A percentile compares a stretch with the other conserved stretches of the same genome.
phyloP scores from a whole-genome alignment of 2,329 filamentous ascomycete species.

The Venturia pyrina region DNA sequence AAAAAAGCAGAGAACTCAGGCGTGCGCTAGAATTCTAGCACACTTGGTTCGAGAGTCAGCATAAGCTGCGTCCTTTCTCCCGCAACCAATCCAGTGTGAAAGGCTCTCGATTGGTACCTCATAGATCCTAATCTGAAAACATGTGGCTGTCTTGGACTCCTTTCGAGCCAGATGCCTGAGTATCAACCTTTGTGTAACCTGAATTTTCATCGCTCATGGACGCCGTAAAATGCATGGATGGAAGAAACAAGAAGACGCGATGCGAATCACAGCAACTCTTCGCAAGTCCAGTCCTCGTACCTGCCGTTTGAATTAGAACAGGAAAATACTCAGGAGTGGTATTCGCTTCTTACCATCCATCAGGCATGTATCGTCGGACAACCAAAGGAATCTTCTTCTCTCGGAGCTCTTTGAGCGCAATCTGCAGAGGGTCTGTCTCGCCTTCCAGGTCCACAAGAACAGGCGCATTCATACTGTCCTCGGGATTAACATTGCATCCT shows the following conservation, averaged over 20 bases:
- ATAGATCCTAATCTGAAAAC: not conserved
- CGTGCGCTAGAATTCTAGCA: not conserved
- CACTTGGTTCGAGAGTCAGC: not conserved
- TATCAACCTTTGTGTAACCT: not conserved
- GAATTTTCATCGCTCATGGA: constrained; percentile 3
- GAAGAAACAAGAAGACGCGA: constrained; percentile 20
- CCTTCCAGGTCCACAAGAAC: constrained; percentile 94
- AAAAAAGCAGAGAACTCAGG: no score
- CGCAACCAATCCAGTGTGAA: not conserved
- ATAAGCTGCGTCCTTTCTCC: not conserved
- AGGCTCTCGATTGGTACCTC: not conserved
- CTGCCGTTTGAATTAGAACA: constrained; percentile 34
- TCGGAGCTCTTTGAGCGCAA: constrained; percentile 91
- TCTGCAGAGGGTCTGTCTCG: constrained; percentile 94
- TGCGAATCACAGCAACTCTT: constrained; percentile 58
- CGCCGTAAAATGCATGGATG: constrained; percentile 3
- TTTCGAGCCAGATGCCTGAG: not conserved
- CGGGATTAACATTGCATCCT: constrained; percentile 1
- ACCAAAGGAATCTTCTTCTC: constrained; percentile 99
- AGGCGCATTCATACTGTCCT: constrained; percentile 81
- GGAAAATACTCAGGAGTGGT: not conserved
- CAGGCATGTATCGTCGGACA: constrained; percentile 87
- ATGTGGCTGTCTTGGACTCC: not conserved
- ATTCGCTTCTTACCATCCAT: constrained; percentile 67
- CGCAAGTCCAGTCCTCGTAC: constrained; percentile 99